Evolutionary conservation across 2,329 filamentous ascomycete species (phyloP), one percentile per base, ranked within the genome.

Genomic region (Eurotiales sp.): DNA sequence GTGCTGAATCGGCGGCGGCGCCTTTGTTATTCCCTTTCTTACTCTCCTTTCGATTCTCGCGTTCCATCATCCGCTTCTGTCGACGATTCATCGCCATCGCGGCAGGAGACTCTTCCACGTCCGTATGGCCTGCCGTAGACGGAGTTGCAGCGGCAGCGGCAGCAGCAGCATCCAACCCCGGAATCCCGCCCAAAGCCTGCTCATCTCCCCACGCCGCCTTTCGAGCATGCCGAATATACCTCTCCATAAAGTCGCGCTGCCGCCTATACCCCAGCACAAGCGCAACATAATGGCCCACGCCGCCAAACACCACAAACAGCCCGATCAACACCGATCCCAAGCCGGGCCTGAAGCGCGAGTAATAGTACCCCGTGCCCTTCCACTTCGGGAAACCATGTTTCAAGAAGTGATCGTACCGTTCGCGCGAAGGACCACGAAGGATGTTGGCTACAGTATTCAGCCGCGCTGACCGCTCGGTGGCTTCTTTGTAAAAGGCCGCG

Each of bases 301-400:
- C 93, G 52, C 91, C 92, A 46, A 87, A 82, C 47, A 89, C 82
- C 56, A 96, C 68, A 70, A 97, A 90, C 36, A 95, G 74, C 43
- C 92, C 91, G 22, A 86, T 55, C 46, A 97, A 71, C 41, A 96
- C 93, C 12, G 88, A 88, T 53, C 89, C 90, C 40, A 97, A 77
- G 8, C 93, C 93, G 1, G 93, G 93, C 17, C 93, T 83, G 79
- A 92, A 96, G 52, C 93, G 85, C 63, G 84, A 85, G 77, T 99
- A 99, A 80, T 97, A 99, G 80, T 99, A 99, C 56, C 93, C 92
- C 40, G 92, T 96, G 53, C 93, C 93, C 75, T 92, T 91, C 93
- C 93, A 99, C 51, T 83, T 83, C 27, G 93, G 93, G 76, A 99
- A 99, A 55, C 93, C 93, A 71, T 97, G 90, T 68, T 77, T 75